Evolutionary conservation across 805 yeast genomes (phyloP).

Genomic region (Myxozyma kluyveri): DNA sequence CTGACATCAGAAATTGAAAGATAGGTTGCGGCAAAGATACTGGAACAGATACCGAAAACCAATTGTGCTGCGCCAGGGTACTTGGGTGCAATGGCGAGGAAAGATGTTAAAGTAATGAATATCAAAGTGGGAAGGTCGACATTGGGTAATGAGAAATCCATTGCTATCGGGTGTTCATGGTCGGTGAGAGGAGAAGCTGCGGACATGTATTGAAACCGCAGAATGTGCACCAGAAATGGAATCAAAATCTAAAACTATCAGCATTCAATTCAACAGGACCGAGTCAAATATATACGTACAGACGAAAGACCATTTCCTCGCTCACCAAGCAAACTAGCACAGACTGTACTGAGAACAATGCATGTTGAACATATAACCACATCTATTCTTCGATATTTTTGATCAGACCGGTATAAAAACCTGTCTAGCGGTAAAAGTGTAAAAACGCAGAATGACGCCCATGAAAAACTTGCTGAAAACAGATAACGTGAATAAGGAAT

Average conservation of each 20-base stretch:
- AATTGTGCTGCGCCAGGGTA: conserved; percentile 29
- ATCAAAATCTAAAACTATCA: conserved; percentile 13
- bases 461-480: conserved; percentile 28
- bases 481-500: conserved; percentile 29
- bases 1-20: conserved; percentile 27
- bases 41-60: conserved; percentile 27
- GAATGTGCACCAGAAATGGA: conserved; percentile 26
- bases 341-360: conserved; percentile 25
- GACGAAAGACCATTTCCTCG: conserved; percentile 29
- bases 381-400: conserved; percentile 27
- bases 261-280: too few relatives aligned
- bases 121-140: conserved; percentile 19
- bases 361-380: conserved; percentile 28
- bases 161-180: conserved; percentile 2
- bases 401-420: conserved; percentile 16
- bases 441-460: conserved; percentile 25
- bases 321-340: conserved; percentile 29
- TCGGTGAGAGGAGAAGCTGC: background rate
- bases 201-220: conserved; percentile 29
- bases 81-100: conserved; percentile 25
- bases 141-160: background rate
- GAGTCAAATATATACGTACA: conserved; percentile 18
- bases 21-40: conserved; percentile 28
- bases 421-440: conserved; percentile 26
- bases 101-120: conserved; percentile 24